These are phyloP conservation scores for Pyrenula massariospora DNA, from an alignment of 495 filamentous ascomycete species.

Conservation along the genomic window DNA sequence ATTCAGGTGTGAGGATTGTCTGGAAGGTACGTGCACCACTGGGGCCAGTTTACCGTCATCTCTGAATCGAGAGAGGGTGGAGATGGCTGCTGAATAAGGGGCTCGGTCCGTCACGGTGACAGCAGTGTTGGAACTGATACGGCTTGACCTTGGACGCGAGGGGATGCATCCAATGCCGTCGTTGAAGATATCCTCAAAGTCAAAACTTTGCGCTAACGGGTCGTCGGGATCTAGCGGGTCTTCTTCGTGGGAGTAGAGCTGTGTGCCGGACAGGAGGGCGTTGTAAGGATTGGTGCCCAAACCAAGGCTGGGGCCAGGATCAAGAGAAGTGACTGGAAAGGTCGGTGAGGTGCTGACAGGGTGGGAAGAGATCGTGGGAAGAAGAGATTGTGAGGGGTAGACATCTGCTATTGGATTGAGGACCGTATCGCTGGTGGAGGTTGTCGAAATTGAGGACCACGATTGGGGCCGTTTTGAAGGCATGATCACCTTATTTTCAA, in stretches of 20 bases:
- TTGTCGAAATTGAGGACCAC: background rate
- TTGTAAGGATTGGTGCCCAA: background rate
- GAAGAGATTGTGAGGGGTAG: background rate
- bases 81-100: background rate
- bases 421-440: background rate
- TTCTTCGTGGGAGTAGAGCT: background rate
- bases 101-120: background rate
- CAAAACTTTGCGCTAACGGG: background rate
- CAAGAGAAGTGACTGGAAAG: background rate
- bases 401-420: background rate
- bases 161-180: no score
- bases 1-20: background rate
- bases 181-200: background rate
- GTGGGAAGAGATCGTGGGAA: background rate
- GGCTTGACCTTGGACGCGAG: background rate
- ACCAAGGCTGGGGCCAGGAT: background rate
- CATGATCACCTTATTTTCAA: no score
- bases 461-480: background rate
- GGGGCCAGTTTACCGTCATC: background rate
- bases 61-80: background rate
- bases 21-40: background rate
- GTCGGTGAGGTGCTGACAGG: background rate
- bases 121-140: background rate
- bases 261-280: background rate
- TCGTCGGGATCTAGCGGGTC: background rate